Evolutionary conservation across 108 stramenopile species (phyloP).

Genomic region (Schizochytrium sp.): DNA sequence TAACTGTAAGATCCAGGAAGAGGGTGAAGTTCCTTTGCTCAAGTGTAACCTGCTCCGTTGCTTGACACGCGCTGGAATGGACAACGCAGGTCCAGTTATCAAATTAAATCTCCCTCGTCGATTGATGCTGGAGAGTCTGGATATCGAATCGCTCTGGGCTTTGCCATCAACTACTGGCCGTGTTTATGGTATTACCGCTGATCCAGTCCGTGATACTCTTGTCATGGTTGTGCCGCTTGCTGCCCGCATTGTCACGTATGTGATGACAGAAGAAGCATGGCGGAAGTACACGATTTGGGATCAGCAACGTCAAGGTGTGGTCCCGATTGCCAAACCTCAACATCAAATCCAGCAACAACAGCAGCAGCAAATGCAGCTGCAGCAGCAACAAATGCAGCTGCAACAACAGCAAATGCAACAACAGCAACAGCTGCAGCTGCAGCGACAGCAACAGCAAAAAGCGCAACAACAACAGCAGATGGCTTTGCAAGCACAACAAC

Average conservation of each 20-base stretch:
- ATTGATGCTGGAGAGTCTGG: not conserved
- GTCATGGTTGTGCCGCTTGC: conserved; percentile 43
- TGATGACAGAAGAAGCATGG: conserved; percentile 58
- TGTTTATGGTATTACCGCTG: not conserved
- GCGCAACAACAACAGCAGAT: conserved; percentile 12
- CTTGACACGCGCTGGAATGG: not conserved
- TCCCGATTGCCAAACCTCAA: not conserved
- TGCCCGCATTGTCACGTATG: not conserved
- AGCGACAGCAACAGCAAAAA: not conserved
- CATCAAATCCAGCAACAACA: not conserved
- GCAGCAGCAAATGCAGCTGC: not conserved
- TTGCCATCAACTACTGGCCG: not conserved
- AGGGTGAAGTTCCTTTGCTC: not conserved
- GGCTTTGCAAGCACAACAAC: not conserved
- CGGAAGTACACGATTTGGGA: conserved; percentile 5
- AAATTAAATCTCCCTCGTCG: not conserved
- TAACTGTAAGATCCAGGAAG: not conserved
- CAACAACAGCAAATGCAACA: not conserved
- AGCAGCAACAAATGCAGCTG: not conserved
- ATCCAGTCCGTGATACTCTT: not conserved
- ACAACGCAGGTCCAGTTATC: not conserved
- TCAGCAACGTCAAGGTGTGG: not conserved
- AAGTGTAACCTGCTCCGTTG: conserved; percentile 35
- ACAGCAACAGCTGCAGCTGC: not conserved
- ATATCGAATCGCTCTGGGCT: not conserved